Evolutionary conservation across 192 early-diverging fungal genomes (phyloP).

Genomic region (Chytriomyces confervae): DNA sequence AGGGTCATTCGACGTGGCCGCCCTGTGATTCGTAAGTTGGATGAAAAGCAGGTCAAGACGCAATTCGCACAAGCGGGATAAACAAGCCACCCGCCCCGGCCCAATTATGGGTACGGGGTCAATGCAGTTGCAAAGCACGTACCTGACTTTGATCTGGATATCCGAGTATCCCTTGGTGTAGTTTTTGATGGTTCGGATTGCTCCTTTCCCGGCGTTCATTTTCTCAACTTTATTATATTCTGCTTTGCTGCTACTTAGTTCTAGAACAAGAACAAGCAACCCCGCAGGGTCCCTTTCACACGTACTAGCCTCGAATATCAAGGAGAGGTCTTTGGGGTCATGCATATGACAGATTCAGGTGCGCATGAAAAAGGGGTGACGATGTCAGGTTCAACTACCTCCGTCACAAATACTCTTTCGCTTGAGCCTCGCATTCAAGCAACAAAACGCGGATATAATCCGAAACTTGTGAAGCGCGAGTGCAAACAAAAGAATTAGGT

Average conservation of each 20-base stretch:
- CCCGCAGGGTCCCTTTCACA: not conserved
- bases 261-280: not conserved
- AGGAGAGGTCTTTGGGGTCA: too few species aligned
- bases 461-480: too few species aligned
- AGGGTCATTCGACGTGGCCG: slow-evolving; percentile 62
- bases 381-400: too few species aligned
- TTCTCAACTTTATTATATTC: not conserved
- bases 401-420: too few species aligned
- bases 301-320: too few species aligned
- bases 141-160: slow-evolving; percentile 79
- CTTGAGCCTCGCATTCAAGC: too few species aligned
- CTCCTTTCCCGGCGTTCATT: slow-evolving; percentile 52
- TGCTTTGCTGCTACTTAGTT: not conserved
- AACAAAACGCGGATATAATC: too few species aligned
- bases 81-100: not conserved
- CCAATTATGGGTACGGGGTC: not conserved
- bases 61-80: not conserved
- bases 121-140: not conserved
- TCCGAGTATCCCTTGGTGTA: slow-evolving; percentile 86
- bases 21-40: slow-evolving; percentile 26
- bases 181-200: slow-evolving; percentile 70
- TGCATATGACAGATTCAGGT: too few species aligned
- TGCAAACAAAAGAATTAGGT: too few species aligned
- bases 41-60: not conserved
- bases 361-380: too few species aligned